Percentiles rank a stretch among this genome's conserved stretches.
Conservation (phyloP, 164 flowering plant genomes). For the Aristolochia fimbriata region DNA sequence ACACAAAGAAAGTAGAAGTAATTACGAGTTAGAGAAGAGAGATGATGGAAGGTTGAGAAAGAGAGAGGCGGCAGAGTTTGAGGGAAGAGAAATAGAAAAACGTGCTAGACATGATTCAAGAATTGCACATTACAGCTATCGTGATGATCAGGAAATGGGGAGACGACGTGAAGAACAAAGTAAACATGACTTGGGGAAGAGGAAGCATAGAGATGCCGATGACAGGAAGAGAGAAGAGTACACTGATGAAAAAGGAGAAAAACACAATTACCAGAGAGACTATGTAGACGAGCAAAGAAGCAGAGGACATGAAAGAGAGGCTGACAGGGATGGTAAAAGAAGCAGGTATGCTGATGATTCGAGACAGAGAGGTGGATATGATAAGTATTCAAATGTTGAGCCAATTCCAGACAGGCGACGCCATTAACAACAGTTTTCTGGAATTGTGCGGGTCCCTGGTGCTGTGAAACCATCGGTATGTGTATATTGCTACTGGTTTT, state of each 20-base stretch:
- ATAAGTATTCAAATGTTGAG: constrained; percentile 1
- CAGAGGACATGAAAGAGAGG: constrained; percentile 12
- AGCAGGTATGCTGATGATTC: constrained; percentile 28
- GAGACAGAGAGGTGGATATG: constrained; percentile 11
- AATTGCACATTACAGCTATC: not conserved
- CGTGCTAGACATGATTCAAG: not conserved
- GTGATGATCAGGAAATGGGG: not conserved
- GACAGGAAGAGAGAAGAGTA: constrained; percentile 10
- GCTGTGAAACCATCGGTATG: no score
- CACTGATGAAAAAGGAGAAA: constrained; percentile 1
- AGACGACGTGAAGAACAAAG: not conserved
- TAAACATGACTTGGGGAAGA: not conserved
- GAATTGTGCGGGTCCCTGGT: no score
- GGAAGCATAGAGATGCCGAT: not conserved
- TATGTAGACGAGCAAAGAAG: constrained; percentile 8
- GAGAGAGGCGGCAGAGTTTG: not conserved
- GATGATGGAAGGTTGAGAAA: constrained; percentile 4
- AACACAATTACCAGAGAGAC: constrained; percentile 8
- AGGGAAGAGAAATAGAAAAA: constrained; percentile 1
- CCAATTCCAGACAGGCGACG: constrained; percentile 1
- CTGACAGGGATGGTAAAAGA: constrained; percentile 32
- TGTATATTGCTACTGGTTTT: no score
- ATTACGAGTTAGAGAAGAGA: constrained; percentile 3
- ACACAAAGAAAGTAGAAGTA: constrained; percentile 4
- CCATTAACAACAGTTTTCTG: not conserved